Conservation (phyloP, 192 early-diverging fungal species). For the Podochytrium sp. region DNA sequence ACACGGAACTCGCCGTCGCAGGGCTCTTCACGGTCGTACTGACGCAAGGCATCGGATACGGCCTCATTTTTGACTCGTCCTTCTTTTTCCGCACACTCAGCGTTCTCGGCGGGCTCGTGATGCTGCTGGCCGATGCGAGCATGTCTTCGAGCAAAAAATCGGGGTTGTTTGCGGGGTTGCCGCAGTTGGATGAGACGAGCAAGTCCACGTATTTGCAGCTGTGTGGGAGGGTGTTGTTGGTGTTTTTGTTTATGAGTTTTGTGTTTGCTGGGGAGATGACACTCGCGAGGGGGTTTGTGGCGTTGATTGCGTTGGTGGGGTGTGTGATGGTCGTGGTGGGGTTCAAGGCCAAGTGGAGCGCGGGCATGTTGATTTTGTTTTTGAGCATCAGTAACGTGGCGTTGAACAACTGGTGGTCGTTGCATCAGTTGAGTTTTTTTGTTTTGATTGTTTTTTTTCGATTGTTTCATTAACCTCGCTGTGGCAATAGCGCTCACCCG, state of each 20-base stretch:
- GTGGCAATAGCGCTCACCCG: constrained; percentile 29
- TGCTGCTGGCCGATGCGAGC: constrained; percentile 87
- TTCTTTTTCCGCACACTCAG: constrained; percentile 94
- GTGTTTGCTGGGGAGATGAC: constrained; percentile 85
- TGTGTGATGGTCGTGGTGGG: constrained; percentile 96
- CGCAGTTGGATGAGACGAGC: constrained; percentile 75
- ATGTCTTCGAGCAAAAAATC: constrained; percentile 49
- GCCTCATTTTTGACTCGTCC: constrained; percentile 84
- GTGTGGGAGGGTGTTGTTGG: constrained; percentile 88
- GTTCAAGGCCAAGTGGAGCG: constrained; percentile 97
- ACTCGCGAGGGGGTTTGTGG: constrained; percentile 68
- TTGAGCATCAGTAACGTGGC: constrained; percentile 88
- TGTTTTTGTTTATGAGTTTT: constrained; percentile 90
- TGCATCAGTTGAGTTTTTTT: constrained; percentile 58
- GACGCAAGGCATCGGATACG: constrained; percentile 86
- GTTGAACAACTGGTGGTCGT: constrained; percentile 96
- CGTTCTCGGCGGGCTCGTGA: constrained; percentile 89
- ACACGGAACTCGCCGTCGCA: constrained; percentile 82
- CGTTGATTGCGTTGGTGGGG: constrained; percentile 76
- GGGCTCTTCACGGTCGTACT: constrained; percentile 84
- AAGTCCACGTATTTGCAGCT: constrained; percentile 90
- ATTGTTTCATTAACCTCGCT: not conserved
- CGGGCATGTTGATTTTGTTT: constrained; percentile 89
- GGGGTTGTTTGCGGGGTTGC: constrained; percentile 84
- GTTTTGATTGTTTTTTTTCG: not conserved